Evolutionary conservation across 305 asterid genomes (phyloP), one percentile per base, ranked within the genome.

Genomic region (Petunia hybrid): DNA sequence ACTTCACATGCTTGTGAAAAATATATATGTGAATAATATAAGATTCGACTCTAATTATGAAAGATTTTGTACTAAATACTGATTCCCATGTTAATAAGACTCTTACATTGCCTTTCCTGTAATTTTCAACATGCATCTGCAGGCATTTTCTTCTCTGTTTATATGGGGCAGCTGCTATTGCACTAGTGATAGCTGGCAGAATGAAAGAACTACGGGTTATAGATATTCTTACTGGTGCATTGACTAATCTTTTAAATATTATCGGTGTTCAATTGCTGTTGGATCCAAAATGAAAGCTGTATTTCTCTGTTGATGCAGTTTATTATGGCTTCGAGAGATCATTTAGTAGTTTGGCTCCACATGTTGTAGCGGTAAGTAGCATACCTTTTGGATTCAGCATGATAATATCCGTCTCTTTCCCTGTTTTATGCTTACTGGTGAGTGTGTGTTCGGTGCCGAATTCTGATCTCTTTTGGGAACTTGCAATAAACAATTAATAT

Each of bases 141-240:
- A 94, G 99, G 99, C 99, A 95, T 88, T 92, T 92, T 13, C 87
- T 94, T 86, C 89, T 95, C 86, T 94, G 99, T 85, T 38, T 90
- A 6, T 95, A 95, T 83, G 99, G 98, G 82, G 82, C 91, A 63
- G 84, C 88, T 80, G 97, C 92, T 40, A 94, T 94, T 80, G 93
- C 78, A 4, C 87, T 95, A 81, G 77, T 95, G 87, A 93, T 95
- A 83, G 97, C 98, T 78, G 97, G 99, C 80, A 89, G 93, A 81
- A 82, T 95, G 92, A 94, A 91, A 87, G 98, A 95, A 53, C 80
- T 86, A 80, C 87, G 85, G 82, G 91, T 94, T 80, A 84, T 91
- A 86, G 83, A 86, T 88, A 89, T 95, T 82, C 88, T 95, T 83
- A 95, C 98, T 88, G 96, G 99, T 95, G 63, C 79, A 80, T 74